phyloP scores from a whole-genome alignment of 202 grass and related monocot genomes.

The Cymbopogon flexuosus region DNA sequence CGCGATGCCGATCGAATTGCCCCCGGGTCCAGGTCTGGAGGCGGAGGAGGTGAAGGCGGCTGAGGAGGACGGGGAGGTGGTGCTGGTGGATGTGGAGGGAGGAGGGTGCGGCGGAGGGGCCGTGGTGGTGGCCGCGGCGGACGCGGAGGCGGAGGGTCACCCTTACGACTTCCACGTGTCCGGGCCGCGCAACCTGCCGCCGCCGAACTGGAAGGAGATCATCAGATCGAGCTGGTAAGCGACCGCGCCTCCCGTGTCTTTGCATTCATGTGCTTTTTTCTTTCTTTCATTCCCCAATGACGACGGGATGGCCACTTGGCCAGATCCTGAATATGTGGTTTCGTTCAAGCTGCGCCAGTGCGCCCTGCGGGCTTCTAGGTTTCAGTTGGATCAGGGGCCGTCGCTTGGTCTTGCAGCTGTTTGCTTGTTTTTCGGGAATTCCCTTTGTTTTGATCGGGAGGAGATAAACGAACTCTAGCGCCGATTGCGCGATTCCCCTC shows the following conservation, averaged over 20 bases:
- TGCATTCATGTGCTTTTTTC: not conserved
- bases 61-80: not conserved
- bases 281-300: not conserved
- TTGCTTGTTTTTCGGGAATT: not conserved
- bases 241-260: not conserved
- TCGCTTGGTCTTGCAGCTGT: constrained; percentile 3
- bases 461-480: not conserved
- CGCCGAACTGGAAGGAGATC: constrained; percentile 85
- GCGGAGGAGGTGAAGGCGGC: constrained; percentile 10
- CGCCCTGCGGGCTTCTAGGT: not conserved
- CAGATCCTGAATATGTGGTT: not conserved
- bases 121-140: constrained; percentile 45
- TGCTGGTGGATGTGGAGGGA: constrained; percentile 22
- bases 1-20: constrained; percentile 33
- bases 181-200: constrained; percentile 74
- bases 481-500: not conserved
- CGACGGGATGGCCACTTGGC: not conserved
- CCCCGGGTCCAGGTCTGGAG: not conserved
- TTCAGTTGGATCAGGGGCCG: not conserved
- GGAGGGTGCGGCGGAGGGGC: constrained; percentile 36
- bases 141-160: constrained; percentile 41
- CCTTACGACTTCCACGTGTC: constrained; percentile 90
- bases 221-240: constrained; percentile 80
- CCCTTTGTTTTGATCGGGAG: not conserved
- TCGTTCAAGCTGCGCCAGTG: not conserved